A percentile compares a stretch with the other conserved stretches of the same genome.
Conservation (phyloP, 768 basidiomycete genomes). For the Suillus placidus region DNA sequence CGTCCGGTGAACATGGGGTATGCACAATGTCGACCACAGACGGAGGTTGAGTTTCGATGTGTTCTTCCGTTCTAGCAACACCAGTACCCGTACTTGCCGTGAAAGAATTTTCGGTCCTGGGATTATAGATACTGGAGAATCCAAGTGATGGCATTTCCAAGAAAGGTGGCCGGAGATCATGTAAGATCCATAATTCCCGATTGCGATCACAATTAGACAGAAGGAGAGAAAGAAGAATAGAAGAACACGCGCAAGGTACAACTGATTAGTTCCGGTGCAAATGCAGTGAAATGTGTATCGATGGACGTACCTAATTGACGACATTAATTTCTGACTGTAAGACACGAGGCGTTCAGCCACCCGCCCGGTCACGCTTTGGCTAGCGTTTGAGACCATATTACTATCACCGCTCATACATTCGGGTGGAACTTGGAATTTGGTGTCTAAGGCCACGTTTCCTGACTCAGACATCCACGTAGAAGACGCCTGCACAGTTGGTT, state of each 20-base stretch:
- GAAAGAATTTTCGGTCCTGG: slow-evolving; percentile 19
- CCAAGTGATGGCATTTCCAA: slow-evolving; percentile 14
- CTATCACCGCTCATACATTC: slow-evolving; percentile 30
- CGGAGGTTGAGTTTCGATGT: slow-evolving; percentile 12
- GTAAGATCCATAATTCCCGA: slow-evolving; percentile 14
- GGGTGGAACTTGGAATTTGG: slow-evolving; percentile 23
- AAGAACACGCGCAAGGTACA: slow-evolving; percentile 26
- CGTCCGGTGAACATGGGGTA: slow-evolving; percentile 4
- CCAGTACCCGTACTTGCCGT: slow-evolving; percentile 13
- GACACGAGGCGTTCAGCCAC: slow-evolving; percentile 52
- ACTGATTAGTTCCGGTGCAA: slow-evolving; percentile 26
- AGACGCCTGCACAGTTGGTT: slow-evolving; percentile 15
- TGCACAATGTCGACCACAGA: background rate
- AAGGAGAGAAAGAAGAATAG: slow-evolving; percentile 21
- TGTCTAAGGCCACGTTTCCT: slow-evolving; percentile 17
- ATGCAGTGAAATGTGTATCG: slow-evolving; percentile 21
- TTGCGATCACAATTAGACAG: slow-evolving; percentile 14
- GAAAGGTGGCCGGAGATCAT: slow-evolving; percentile 26
- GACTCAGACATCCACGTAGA: slow-evolving; percentile 17
- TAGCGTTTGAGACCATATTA: slow-evolving; percentile 27
- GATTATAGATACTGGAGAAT: slow-evolving; percentile 34
- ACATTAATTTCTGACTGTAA: slow-evolving; percentile 49
- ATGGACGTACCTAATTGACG: slow-evolving; percentile 47
- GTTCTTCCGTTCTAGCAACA: slow-evolving; percentile 17
- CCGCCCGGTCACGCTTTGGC: slow-evolving; percentile 30